phyloP scores from a whole-genome alignment of 371 early-diverging fungal genomes.

The Lichtheimia hyalospora region DNA sequence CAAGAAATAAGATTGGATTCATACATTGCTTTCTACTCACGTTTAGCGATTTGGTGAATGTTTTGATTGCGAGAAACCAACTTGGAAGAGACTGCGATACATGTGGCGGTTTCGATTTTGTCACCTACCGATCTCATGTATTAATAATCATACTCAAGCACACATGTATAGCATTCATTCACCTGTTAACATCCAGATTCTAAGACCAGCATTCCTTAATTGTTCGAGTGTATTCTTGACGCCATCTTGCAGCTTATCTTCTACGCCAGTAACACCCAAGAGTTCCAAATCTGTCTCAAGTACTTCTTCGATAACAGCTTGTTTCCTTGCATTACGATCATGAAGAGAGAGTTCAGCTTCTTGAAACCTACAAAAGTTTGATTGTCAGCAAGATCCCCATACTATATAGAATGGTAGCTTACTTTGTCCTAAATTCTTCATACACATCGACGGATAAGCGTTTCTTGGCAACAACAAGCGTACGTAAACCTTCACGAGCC shows the following conservation, averaged over 20 bases:
- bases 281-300: constrained; percentile 91
- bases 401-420: constrained; percentile 1
- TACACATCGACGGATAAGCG: constrained; percentile 76
- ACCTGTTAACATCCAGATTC: constrained; percentile 99
- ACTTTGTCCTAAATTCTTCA: constrained; percentile 58
- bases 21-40: constrained; percentile 33
- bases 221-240: constrained; percentile 93
- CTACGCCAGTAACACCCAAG: constrained; percentile 98
- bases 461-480: constrained; percentile 94
- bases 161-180: background rate
- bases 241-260: constrained; percentile 97
- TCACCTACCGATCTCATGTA: constrained; percentile 67
- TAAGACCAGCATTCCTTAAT: constrained; percentile 95
- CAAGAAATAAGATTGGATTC: background rate
- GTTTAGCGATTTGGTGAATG: constrained; percentile 73
- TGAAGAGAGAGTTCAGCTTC: constrained; percentile 75
- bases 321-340: constrained; percentile 73
- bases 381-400: background rate
- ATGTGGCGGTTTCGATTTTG: constrained; percentile 99
- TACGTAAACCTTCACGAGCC: constrained; percentile 99
- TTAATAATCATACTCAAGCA: background rate
- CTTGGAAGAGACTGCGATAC: constrained; percentile 93
- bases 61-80: constrained; percentile 88
- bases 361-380: constrained; percentile 50
- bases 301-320: constrained; percentile 62